These are phyloP conservation scores for Strobilomyces confusus DNA, from an alignment of 768 basidiomycete species.

Conservation along the genomic window DNA sequence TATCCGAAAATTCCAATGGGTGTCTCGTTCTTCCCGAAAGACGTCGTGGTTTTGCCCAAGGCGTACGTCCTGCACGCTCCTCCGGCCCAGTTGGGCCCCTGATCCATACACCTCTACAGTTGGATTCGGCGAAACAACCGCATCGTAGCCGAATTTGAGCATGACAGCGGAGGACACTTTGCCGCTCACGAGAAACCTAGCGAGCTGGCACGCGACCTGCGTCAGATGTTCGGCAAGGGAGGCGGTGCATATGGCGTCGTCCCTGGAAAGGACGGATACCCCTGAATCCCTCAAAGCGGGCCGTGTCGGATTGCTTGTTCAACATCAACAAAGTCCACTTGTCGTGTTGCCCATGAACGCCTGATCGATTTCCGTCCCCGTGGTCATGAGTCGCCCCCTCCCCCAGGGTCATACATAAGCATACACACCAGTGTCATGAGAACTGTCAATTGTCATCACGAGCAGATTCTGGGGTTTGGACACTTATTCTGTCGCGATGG, in stretches of 20 bases:
- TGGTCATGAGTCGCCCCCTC: neutral
- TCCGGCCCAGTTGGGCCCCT: neutral
- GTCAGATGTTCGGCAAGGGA: slow-evolving; percentile 53
- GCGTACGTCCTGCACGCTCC: slow-evolving; percentile 29
- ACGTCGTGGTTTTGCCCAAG: slow-evolving; percentile 34
- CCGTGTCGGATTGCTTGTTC: neutral
- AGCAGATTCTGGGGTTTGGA: neutral
- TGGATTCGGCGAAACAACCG: slow-evolving; percentile 38
- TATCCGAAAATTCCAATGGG: slow-evolving; percentile 39
- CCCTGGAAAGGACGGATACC: slow-evolving; percentile 41
- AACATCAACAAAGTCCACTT: neutral
- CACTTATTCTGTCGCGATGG: too few relatives aligned
- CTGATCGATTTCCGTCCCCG: neutral
- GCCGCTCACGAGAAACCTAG: slow-evolving; percentile 30
- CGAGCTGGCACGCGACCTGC: slow-evolving; percentile 46
- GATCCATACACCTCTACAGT: slow-evolving; percentile 22
- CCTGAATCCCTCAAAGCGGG: neutral
- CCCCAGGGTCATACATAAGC: neutral
- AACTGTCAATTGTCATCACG: neutral
- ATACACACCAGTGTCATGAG: neutral
- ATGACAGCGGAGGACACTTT: slow-evolving; percentile 56
- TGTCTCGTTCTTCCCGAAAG: slow-evolving; percentile 48
- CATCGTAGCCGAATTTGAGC: slow-evolving; percentile 46
- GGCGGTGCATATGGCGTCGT: slow-evolving; percentile 49
- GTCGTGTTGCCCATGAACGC: neutral